These are phyloP conservation scores for Penicillium sumatraense DNA, from an alignment of 2,329 filamentous ascomycete species.

Conservation along the genomic window DNA sequence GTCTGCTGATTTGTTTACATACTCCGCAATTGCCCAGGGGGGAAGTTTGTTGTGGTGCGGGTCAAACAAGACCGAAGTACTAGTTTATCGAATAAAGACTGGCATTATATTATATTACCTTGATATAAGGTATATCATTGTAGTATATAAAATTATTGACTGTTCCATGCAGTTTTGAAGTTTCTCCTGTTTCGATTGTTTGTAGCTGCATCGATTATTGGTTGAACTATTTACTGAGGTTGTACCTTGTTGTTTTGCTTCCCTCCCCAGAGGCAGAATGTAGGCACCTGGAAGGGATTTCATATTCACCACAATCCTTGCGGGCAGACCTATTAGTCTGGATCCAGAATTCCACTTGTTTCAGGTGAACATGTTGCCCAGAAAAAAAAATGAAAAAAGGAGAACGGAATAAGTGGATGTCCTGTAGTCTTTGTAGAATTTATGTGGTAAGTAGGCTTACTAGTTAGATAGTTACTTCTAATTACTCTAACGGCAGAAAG, in stretches of 20 bases:
- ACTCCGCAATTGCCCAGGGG: constrained; percentile 29
- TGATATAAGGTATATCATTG: too few species aligned
- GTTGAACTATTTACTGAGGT: constrained; percentile 1
- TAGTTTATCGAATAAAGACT: too few species aligned
- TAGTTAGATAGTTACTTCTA: too few species aligned
- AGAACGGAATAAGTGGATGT: too few species aligned
- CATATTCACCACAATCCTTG: constrained; percentile 3
- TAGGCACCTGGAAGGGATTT: constrained; percentile 13
- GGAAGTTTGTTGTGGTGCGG: constrained; percentile 30
- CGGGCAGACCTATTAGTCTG: constrained; percentile 8
- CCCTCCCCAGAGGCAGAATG: constrained; percentile 3
- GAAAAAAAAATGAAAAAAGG: not conserved
- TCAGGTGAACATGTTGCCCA: constrained; percentile 16
- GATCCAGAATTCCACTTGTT: constrained; percentile 18
- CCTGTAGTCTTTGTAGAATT: too few species aligned
- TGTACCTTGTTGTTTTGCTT: too few species aligned
- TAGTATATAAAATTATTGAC: constrained; percentile 2
- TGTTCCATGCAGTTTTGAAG: not conserved
- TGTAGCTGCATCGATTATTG: constrained; percentile 7
- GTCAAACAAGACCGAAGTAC: too few species aligned
- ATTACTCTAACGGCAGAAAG: too few species aligned
- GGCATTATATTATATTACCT: too few species aligned
- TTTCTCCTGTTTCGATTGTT: not conserved
- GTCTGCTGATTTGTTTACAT: constrained; percentile 27
- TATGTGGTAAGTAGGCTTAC: too few species aligned